Conservation (phyloP, 352 stramenopile species). For the Bremia lactucae region DNA sequence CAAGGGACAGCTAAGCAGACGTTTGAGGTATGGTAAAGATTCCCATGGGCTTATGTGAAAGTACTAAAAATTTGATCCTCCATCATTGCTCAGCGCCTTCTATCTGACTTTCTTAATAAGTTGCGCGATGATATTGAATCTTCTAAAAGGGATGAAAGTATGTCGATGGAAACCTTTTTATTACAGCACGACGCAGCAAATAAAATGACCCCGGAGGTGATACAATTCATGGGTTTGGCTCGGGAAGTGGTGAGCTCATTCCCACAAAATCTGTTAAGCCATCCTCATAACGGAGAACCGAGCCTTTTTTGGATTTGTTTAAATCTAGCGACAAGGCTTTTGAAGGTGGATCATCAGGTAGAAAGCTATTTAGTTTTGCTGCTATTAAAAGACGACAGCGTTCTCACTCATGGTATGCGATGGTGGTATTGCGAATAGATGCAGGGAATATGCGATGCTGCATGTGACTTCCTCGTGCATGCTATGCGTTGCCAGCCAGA, state of each 20-base stretch:
- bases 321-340: slow-evolving; percentile 31
- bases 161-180: slow-evolving; percentile 28
- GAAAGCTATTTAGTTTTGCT: neutral
- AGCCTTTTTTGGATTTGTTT: slow-evolving; percentile 33
- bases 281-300: slow-evolving; percentile 12
- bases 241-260: slow-evolving; percentile 35
- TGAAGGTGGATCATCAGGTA: slow-evolving; percentile 54
- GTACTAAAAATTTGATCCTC: neutral
- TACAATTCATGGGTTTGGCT: slow-evolving; percentile 40
- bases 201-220: slow-evolving; percentile 32
- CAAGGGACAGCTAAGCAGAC: slow-evolving; percentile 11
- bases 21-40: slow-evolving; percentile 17
- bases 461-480: slow-evolving; percentile 51
- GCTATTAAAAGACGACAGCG: neutral
- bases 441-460: slow-evolving; percentile 54
- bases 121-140: slow-evolving; percentile 25
- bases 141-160: slow-evolving; percentile 9
- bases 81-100: slow-evolving; percentile 16
- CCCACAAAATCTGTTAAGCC: slow-evolving; percentile 22
- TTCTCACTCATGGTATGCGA: neutral
- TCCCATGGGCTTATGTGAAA: neutral
- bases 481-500: slow-evolving; percentile 24
- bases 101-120: slow-evolving; percentile 31
- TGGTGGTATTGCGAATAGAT: slow-evolving; percentile 11
- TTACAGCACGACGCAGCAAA: slow-evolving; percentile 23